Conservation (phyloP, 805 yeast species). For the Candida maris region DNA sequence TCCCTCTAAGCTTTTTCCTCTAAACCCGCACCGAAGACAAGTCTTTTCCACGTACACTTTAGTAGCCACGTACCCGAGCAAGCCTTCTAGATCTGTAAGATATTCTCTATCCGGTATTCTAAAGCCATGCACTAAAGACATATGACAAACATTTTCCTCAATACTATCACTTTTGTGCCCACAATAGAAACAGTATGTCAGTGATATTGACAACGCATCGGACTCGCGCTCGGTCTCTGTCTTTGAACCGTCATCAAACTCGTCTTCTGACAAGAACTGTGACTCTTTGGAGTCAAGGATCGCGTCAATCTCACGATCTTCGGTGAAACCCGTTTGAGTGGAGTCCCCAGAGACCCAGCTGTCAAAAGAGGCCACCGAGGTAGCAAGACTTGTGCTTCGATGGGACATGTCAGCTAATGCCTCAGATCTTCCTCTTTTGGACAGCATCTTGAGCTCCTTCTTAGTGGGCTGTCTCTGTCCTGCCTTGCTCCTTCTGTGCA, state of each 20-base stretch:
- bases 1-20: slow-evolving; percentile 75
- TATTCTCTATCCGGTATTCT: slow-evolving; percentile 81
- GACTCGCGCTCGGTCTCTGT: not conserved
- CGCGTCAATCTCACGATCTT: slow-evolving; percentile 11
- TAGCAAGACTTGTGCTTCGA: slow-evolving; percentile 47
- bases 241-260: not conserved
- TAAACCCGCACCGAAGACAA: slow-evolving; percentile 77
- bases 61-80: slow-evolving; percentile 69
- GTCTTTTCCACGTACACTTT: slow-evolving; percentile 72
- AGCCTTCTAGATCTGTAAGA: slow-evolving; percentile 63
- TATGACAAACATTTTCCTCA: slow-evolving; percentile 58
- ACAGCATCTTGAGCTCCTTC: slow-evolving; percentile 30
- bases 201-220: slow-evolving; percentile 28
- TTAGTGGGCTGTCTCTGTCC: slow-evolving; percentile 37
- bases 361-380: slow-evolving; percentile 51
- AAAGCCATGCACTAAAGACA: slow-evolving; percentile 77
- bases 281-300: slow-evolving; percentile 7
- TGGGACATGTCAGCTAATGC: slow-evolving; percentile 5
- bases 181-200: slow-evolving; percentile 48
- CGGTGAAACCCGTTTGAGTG: slow-evolving; percentile 9
- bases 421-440: slow-evolving; percentile 28
- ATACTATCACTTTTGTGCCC: slow-evolving; percentile 36
- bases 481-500: slow-evolving; percentile 28
- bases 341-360: slow-evolving; percentile 45
- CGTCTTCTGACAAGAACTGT: not conserved